Base-by-base conservation (phyloP, 371 early-diverging fungal species). In the Phascolomyces articulosus region DNA sequence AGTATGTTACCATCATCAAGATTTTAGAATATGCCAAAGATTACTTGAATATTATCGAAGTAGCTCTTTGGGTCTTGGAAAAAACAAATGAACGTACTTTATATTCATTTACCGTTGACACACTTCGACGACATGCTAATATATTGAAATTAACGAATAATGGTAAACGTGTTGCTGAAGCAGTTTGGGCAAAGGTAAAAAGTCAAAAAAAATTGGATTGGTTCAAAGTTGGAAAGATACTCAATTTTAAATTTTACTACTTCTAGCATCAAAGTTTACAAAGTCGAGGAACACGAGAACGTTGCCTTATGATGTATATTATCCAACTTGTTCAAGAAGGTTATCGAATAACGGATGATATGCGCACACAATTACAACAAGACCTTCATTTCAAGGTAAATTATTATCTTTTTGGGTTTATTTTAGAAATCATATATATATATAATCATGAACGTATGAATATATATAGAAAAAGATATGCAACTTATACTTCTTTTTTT, bases 51-150 rank as follows among this genome's bases (percentile, higher is more conserved):
- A 71, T 87, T 8, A 73, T 82, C 15, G 86, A 89, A 13, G 68
- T 86, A 47, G 67, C 88, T 10, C 58, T 85, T 18, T 92, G 92
- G 92, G 73, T 84, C 21, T 66, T 92, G 28, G 83, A 85, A 27
- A 89, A 90, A 55, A 85, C 91, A 4, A 77, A 80, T 26, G 87
- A 85, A 26, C 69, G 70, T 16, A 55, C 72, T 2, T 61, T 91
- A 24, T 76, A 83, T 55, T 75, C 82, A 0, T 74, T 84, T 41
- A 78, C 84, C 0, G 77, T 90, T 38, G 80, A 86, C 55, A 75
- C 85, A 21, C 69, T 91, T 53, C 78, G 86, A 58, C 80, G 80
- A 47, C 85, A 86, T 56, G 79, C 84, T 4, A 76, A 60, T 41
- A 78, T 85, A 1, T 92, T 91, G 92, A 76, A 74, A 40, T 64